Evolutionary conservation across 2,329 filamentous ascomycete species (phyloP).

Genomic region (Scytalidium sp.): DNA sequence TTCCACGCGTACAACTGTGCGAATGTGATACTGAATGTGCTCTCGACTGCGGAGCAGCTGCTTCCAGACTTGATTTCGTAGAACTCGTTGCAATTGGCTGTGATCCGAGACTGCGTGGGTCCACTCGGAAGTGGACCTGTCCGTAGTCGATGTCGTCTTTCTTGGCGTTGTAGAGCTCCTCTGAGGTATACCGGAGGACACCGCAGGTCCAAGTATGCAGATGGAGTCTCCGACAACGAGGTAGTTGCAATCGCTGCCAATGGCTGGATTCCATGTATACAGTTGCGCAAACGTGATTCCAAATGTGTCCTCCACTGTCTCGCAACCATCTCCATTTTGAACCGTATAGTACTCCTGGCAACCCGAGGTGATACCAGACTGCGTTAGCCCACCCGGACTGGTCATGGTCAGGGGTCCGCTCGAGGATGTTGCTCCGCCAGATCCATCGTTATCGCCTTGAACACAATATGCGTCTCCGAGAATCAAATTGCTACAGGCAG

Average conservation of each 20-base stretch:
- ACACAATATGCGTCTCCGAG: conserved; percentile 23
- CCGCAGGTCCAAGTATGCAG: conserved; percentile 14
- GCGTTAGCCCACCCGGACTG: conserved; percentile 17
- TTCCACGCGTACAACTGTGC: conserved; percentile 28
- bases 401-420: no score
- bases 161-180: neutral
- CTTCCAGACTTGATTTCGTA: neutral
- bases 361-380: conserved; percentile 12
- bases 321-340: conserved; percentile 13
- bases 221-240: conserved; percentile 22
- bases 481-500: conserved; percentile 22
- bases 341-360: conserved; percentile 7
- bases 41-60: conserved; percentile 16
- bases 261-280: conserved; percentile 28
- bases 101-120: conserved; percentile 17
- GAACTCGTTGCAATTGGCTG: conserved; percentile 8
- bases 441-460: no score
- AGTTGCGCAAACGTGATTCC: conserved; percentile 19
- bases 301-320: conserved; percentile 13
- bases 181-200: no score
- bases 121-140: no score
- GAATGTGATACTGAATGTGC: conserved; percentile 16
- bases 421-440: no score
- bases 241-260: conserved; percentile 21
- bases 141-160: conserved; percentile 1